A percentile compares a stretch with the other conserved stretches of the same genome.
Conservation (phyloP, 2,329 filamentous ascomycete genomes). For the Pestalotiopsis sp. region DNA sequence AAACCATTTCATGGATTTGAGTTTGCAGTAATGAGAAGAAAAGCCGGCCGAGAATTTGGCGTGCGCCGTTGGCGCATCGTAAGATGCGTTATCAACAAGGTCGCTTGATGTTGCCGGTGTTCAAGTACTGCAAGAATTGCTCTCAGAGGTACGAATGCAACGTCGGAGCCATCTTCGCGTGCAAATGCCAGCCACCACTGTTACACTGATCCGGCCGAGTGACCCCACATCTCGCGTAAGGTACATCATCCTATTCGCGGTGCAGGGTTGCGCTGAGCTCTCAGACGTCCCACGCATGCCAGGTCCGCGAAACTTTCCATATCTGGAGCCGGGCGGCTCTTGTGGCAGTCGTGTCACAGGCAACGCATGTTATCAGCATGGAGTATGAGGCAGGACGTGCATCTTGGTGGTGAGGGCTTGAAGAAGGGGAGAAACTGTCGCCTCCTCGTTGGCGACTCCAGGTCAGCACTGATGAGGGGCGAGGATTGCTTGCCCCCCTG, state of each 20-base stretch:
- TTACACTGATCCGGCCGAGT: neutral
- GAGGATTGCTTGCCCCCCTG: neutral
- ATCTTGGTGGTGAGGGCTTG: neutral
- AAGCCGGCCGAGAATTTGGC: neutral
- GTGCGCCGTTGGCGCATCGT: constrained; percentile 2
- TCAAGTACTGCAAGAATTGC: neutral
- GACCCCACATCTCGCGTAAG: constrained; percentile 8
- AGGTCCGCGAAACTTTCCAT: neutral
- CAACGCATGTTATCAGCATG: neutral
- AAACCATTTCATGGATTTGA: neutral
- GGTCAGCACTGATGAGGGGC: constrained; percentile 1
- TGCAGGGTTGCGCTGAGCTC: constrained; percentile 3
- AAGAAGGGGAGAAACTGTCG: neutral
- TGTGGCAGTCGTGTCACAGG: neutral
- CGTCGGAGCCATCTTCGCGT: constrained; percentile 10
- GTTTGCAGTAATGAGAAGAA: neutral
- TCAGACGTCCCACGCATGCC: constrained; percentile 1
- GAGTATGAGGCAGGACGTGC: neutral
- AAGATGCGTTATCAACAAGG: constrained; percentile 4
- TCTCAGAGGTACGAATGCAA: constrained; percentile 12
- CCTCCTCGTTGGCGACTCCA: neutral
- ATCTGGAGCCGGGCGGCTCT: constrained; percentile 3
- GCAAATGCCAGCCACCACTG: neutral
- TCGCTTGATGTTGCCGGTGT: constrained; percentile 8
- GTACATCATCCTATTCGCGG: neutral